Percentiles rank a stretch among this genome's conserved stretches.
These are phyloP conservation scores for Paragyromitra xinjiangensis DNA, from an alignment of 495 filamentous ascomycete genomes.

Conservation along the genomic window DNA sequence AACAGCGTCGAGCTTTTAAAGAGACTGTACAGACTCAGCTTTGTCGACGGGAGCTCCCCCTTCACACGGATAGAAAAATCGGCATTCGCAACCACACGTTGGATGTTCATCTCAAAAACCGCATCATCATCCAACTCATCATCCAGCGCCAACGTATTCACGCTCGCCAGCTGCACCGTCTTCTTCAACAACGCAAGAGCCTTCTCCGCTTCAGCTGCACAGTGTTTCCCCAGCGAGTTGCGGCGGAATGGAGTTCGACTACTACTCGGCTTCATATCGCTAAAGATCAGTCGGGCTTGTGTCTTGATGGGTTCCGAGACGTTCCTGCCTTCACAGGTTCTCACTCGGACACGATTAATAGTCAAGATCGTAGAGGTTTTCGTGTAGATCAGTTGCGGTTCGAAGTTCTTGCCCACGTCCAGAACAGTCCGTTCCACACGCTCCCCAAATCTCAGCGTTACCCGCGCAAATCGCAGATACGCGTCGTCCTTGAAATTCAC, in stretches of 20 bases:
- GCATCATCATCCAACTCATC: conserved; percentile 42
- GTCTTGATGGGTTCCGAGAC: conserved; percentile 46
- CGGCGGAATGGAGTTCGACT: conserved; percentile 6
- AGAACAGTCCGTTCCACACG: conserved; percentile 46
- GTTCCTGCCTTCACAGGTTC: conserved; percentile 47
- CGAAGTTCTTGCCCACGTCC: conserved; percentile 49
- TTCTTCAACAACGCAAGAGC: conserved; percentile 43
- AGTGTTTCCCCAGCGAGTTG: conserved; percentile 19
- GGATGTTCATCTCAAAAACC: conserved; percentile 53
- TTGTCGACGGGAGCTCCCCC: conserved; percentile 24
- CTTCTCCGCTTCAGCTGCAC: conserved; percentile 50
- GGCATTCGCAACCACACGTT: conserved; percentile 34
- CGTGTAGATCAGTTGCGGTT: conserved; percentile 33
- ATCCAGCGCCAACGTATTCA: conserved; percentile 42
- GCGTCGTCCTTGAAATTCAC: conserved; percentile 53
- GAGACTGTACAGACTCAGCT: conserved; percentile 27
- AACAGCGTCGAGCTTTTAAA: conserved; percentile 48
- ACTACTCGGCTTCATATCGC: conserved; percentile 33
- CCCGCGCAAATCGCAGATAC: conserved; percentile 52
- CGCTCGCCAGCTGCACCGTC: conserved; percentile 41
- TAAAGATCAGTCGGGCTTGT: conserved; percentile 45
- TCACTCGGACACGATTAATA: conserved; percentile 45
- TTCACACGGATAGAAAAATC: conserved; percentile 37
- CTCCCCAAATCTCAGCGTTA: conserved; percentile 53
- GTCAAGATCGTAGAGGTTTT: conserved; percentile 45